These are phyloP conservation scores for Clitopilus passeckerianus DNA, from an alignment of 768 basidiomycete species.

Conservation along the genomic window DNA sequence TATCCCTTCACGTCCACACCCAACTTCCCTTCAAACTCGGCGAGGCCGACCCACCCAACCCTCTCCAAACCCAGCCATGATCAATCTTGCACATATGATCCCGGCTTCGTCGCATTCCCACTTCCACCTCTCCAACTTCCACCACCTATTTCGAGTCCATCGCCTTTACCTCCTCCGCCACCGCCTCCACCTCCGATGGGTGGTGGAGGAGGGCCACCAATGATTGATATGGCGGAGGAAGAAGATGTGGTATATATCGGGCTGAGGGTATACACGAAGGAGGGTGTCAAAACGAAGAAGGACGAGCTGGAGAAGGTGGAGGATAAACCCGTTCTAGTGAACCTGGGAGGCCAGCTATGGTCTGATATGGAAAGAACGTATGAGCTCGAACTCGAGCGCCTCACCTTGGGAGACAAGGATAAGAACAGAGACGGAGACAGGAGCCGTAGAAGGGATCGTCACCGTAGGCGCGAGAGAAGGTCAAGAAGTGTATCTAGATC, in stretches of 20 bases:
- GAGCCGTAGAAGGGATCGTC: background rate
- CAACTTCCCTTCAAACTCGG: background rate
- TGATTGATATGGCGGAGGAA: slow-evolving; percentile 17
- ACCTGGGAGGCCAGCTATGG: background rate
- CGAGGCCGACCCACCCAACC: background rate
- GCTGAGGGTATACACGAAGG: slow-evolving; percentile 31
- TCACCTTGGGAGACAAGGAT: background rate
- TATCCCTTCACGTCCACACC: too few relatives aligned
- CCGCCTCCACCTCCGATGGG: background rate
- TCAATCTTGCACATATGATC: slow-evolving; percentile 7
- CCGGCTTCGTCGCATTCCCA: slow-evolving; percentile 9
- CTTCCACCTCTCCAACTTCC: slow-evolving; percentile 2
- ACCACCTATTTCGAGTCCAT: background rate
- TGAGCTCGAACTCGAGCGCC: background rate
- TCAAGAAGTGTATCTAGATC: too few relatives aligned
- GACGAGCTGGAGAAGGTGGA: background rate
- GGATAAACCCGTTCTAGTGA: background rate
- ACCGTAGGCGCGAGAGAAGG: too few relatives aligned
- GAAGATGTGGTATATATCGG: slow-evolving; percentile 36
- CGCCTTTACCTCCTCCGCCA: slow-evolving; percentile 3
- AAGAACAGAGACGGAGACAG: background rate
- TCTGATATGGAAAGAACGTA: background rate
- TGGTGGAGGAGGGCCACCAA: background rate
- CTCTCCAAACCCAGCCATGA: slow-evolving; percentile 2
- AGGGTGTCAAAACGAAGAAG: background rate